These are phyloP conservation scores for Aspergillus versicolor DNA, from an alignment of 2,329 filamentous ascomycete species.

Conservation along the genomic window DNA sequence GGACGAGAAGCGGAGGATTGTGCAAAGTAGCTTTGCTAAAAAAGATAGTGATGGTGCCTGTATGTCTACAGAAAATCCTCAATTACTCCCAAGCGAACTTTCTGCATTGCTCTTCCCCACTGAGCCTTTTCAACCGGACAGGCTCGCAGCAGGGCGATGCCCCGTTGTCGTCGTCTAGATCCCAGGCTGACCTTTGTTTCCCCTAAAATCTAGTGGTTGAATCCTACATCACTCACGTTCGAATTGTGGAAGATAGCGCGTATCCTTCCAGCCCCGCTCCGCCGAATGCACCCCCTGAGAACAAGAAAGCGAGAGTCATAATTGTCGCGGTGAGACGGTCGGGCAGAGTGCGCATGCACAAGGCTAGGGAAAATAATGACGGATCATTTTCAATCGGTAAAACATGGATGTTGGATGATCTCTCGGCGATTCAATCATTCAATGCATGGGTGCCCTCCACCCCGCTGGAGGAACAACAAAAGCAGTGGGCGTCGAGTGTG, in stretches of 20 bases:
- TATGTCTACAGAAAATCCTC: constrained; percentile 49
- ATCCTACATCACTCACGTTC: constrained; percentile 97
- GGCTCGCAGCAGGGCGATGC: background rate
- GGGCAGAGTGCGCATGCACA: constrained; percentile 91
- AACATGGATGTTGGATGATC: constrained; percentile 94
- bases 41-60: constrained; percentile 81
- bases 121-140: background rate
- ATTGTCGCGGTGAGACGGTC: constrained; percentile 92
- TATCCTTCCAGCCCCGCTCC: constrained; percentile 84
- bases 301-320: constrained; percentile 87
- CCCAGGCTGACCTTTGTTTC: constrained; percentile 19
- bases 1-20: constrained; percentile 92
- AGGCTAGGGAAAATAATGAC: constrained; percentile 92
- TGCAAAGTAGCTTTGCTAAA: constrained; percentile 92
- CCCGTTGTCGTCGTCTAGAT: background rate
- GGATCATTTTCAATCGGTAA: constrained; percentile 96
- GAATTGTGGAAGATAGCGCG: constrained; percentile 80
- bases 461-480: constrained; percentile 60
- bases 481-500: constrained; percentile 75
- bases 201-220: constrained; percentile 63
- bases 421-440: constrained; percentile 80
- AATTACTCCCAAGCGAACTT: constrained; percentile 14
- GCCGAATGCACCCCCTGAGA: constrained; percentile 67
- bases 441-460: constrained; percentile 59
- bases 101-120: background rate